Evolutionary conservation across 805 yeast genomes (phyloP).

Genomic region (Candida ulmi): DNA sequence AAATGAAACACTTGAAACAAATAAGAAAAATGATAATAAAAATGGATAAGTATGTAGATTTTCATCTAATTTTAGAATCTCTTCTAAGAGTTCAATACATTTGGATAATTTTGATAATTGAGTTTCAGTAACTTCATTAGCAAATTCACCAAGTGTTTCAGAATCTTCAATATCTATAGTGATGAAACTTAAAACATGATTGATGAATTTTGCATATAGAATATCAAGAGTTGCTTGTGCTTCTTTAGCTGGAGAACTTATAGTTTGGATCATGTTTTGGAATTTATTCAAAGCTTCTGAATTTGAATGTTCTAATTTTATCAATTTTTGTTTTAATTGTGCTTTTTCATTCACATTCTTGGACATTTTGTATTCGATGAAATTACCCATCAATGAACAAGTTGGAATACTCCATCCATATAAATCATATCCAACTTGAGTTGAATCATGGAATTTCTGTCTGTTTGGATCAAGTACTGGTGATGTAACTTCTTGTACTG

Average conservation of each 20-base stretch:
- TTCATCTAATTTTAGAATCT: slow-evolving; percentile 12
- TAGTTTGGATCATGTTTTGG: slow-evolving; percentile 7
- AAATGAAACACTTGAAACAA: slow-evolving; percentile 16
- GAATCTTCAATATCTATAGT: slow-evolving; percentile 10
- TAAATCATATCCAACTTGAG: slow-evolving; percentile 26
- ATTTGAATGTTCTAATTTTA: slow-evolving; percentile 11
- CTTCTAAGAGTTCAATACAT: slow-evolving; percentile 16
- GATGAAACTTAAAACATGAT: slow-evolving; percentile 13
- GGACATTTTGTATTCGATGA: slow-evolving; percentile 15
- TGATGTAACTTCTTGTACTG: slow-evolving; percentile 19
- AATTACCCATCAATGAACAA: slow-evolving; percentile 27
- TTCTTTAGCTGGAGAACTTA: slow-evolving; percentile 12
- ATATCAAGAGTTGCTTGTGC: slow-evolving; percentile 8
- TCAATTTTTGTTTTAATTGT: slow-evolving; percentile 9
- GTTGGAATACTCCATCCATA: slow-evolving; percentile 35
- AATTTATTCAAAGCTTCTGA: neutral
- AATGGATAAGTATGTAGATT: slow-evolving; percentile 18
- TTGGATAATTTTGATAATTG: slow-evolving; percentile 10
- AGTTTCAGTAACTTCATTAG: slow-evolving; percentile 10
- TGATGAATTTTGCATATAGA: slow-evolving; percentile 18
- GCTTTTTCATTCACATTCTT: neutral
- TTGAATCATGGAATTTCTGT: slow-evolving; percentile 19
- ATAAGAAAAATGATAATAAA: slow-evolving; percentile 16
- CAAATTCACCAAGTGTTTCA: slow-evolving; percentile 12
- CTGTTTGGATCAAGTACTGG: slow-evolving; percentile 27